These are phyloP conservation scores for Jatropha curcas DNA, from an alignment of 345 rosid species.

Conservation along the genomic window DNA sequence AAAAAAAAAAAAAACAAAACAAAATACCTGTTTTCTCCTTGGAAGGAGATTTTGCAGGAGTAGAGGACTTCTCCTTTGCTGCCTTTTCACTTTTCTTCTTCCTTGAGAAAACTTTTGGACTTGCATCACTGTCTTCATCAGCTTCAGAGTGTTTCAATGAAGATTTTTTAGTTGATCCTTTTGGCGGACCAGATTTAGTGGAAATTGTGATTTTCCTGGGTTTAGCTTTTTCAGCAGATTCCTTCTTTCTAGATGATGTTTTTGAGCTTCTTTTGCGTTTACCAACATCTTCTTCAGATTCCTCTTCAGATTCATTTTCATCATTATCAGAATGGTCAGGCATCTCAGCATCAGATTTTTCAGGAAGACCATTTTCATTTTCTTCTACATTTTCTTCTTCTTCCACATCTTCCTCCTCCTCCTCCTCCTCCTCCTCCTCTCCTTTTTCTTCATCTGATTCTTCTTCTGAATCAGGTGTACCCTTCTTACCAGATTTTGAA, in stretches of 20 bases:
- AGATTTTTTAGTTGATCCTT: slow-evolving; percentile 49
- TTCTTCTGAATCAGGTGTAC: slow-evolving; percentile 47
- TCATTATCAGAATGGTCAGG: slow-evolving; percentile 59
- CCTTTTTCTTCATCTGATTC: slow-evolving; percentile 58
- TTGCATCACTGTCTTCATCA: slow-evolving; percentile 57
- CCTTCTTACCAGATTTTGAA: slow-evolving; percentile 43
- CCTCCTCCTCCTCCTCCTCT: slow-evolving; percentile 23
- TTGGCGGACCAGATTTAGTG: slow-evolving; percentile 44
- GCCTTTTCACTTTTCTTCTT: slow-evolving; percentile 48
- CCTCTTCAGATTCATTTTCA: slow-evolving; percentile 65
- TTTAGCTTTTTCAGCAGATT: slow-evolving; percentile 56
- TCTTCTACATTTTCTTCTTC: slow-evolving; percentile 48
- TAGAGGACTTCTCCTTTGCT: slow-evolving; percentile 41
- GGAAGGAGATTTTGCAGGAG: slow-evolving; percentile 50
- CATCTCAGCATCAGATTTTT: slow-evolving; percentile 64
- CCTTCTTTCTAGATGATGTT: slow-evolving; percentile 46
- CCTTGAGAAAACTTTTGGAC: slow-evolving; percentile 61
- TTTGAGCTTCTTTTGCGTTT: slow-evolving; percentile 57
- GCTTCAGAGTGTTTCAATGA: slow-evolving; percentile 45
- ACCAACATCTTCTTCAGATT: slow-evolving; percentile 66
- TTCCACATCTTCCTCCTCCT: slow-evolving; percentile 23
- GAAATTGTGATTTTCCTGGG: slow-evolving; percentile 44
- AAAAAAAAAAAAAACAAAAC: background rate
- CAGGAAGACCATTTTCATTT: slow-evolving; percentile 53
- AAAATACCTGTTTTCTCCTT: slow-evolving; percentile 68